Conservation (phyloP, 2,329 filamentous ascomycete species). For the Botryotinia convoluta region DNA sequence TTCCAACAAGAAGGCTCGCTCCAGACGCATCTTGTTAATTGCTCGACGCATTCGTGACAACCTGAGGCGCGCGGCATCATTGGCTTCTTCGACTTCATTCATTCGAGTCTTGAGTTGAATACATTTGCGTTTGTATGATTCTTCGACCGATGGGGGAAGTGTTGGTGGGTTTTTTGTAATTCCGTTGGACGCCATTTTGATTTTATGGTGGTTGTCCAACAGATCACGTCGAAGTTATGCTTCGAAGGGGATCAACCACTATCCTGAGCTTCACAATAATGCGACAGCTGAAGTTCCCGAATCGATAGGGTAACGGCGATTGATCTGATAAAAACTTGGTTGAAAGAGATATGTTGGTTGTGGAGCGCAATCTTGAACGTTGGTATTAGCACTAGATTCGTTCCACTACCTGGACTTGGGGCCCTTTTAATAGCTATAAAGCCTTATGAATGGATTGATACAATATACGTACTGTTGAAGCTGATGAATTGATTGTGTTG, state of each 20-base stretch:
- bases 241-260: not conserved
- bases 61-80: constrained; percentile 77
- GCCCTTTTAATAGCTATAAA: constrained; percentile 10
- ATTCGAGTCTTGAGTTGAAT: constrained; percentile 90
- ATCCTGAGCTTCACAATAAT: constrained; percentile 5
- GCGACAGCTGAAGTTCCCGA: not conserved
- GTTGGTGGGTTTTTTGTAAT: constrained; percentile 50
- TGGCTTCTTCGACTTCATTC: constrained; percentile 86
- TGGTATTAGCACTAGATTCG: constrained; percentile 11
- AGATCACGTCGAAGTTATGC: not conserved
- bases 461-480: not conserved
- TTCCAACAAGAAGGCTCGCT: constrained; percentile 73
- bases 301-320: not conserved
- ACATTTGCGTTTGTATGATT: constrained; percentile 94
- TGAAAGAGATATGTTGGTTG: not conserved
- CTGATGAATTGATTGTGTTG: not conserved
- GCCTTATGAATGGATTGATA: constrained; percentile 3
- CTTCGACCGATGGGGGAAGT: constrained; percentile 85
- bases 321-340: not conserved
- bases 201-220: not conserved
- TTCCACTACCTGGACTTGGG: not conserved
- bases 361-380: not conserved
- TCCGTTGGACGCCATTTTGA: constrained; percentile 20
- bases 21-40: constrained; percentile 87
- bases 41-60: constrained; percentile 78